A percentile compares a stretch with the other conserved stretches of the same genome.
phyloP scores from a whole-genome alignment of 2,329 filamentous ascomycete species.

The Fusarium luffae region DNA sequence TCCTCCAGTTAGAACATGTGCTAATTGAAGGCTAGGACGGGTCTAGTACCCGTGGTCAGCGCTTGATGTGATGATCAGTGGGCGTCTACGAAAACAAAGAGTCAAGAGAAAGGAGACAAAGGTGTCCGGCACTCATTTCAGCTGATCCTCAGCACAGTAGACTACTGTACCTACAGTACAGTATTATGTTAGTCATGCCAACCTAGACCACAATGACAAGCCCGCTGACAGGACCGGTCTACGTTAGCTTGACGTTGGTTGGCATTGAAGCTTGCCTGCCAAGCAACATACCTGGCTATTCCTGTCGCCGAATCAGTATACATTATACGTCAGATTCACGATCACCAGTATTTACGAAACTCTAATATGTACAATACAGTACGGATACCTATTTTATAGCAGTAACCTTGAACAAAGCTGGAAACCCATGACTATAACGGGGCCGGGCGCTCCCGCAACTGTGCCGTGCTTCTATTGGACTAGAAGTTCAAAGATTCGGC shows the following conservation, averaged over 20 bases:
- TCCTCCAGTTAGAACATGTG: slow-evolving; percentile 14
- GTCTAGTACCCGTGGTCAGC: slow-evolving; percentile 29
- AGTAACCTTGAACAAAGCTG: background rate
- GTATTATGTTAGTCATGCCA: background rate
- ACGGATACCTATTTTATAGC: background rate
- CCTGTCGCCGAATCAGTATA: background rate
- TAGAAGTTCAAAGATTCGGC: slow-evolving; percentile 4
- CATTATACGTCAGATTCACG: background rate
- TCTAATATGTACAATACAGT: background rate
- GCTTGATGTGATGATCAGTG: slow-evolving; percentile 36
- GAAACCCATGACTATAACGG: slow-evolving; percentile 16
- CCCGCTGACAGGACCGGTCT: background rate
- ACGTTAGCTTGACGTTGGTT: background rate
- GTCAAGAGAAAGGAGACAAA: slow-evolving; percentile 9
- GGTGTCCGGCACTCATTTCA: slow-evolving; percentile 29
- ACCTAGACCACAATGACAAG: slow-evolving; percentile 23
- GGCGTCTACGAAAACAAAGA: slow-evolving; percentile 11
- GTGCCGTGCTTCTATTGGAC: slow-evolving; percentile 28
- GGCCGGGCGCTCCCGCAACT: slow-evolving; percentile 33
- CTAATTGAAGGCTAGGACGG: slow-evolving; percentile 27
- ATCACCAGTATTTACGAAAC: background rate
- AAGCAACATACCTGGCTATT: slow-evolving; percentile 4
- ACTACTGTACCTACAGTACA: no score
- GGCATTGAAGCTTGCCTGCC: background rate
- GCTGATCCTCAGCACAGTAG: background rate